Percentiles rank a stretch among this genome's conserved stretches.
Evolutionary conservation across 495 filamentous ascomycete genomes (phyloP).

Genomic region (Daldinia concentrica): DNA sequence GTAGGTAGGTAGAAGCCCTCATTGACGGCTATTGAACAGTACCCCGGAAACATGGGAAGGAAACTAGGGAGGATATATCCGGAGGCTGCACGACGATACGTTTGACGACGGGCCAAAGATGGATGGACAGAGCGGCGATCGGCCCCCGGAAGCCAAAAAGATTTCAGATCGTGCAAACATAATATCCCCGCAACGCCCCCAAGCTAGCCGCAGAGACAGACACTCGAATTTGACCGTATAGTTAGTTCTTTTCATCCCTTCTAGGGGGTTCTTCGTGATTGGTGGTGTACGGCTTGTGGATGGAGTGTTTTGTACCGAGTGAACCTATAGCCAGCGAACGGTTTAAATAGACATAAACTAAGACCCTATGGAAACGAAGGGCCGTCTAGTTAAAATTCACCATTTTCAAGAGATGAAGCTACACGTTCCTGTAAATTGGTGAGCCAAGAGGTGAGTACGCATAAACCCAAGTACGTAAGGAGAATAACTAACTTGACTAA

Average conservation of each 20-base stretch:
- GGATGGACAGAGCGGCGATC: constrained; percentile 24
- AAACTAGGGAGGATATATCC: constrained; percentile 38
- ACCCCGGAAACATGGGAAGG: constrained; percentile 4
- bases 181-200: neutral
- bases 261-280: neutral
- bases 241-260: constrained; percentile 6
- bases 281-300: neutral
- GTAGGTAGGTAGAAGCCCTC: constrained; percentile 24
- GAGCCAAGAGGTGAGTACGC: neutral
- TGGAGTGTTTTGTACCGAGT: neutral
- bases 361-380: neutral
- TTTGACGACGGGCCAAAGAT: constrained; percentile 29
- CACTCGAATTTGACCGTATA: constrained; percentile 34
- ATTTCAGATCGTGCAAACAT: constrained; percentile 42
- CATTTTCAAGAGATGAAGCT: neutral
- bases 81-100: constrained; percentile 27
- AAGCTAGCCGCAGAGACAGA: constrained; percentile 22
- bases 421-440: neutral
- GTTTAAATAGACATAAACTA: neutral
- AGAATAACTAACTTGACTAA: neutral
- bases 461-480: neutral
- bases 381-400: neutral
- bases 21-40: constrained; percentile 11
- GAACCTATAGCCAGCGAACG: neutral
- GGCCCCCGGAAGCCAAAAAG: constrained; percentile 22